Evolutionary conservation across 257 asterid species (phyloP).

Genomic region (Sherardia arvensis): DNA sequence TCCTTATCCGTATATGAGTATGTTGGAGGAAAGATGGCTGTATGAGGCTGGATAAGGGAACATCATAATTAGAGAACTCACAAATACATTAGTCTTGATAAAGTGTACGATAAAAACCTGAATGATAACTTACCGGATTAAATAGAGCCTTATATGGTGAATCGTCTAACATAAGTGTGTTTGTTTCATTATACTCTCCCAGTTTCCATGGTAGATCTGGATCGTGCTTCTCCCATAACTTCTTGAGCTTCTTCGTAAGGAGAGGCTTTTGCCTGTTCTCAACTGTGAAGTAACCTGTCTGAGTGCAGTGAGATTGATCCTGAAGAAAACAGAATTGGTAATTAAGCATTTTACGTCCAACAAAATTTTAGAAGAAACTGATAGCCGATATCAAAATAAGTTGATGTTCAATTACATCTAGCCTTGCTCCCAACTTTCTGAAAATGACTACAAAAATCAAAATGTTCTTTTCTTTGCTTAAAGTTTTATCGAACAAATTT

Average conservation of each 20-base stretch:
- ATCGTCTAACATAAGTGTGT: conserved; percentile 80
- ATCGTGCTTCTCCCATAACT: conserved; percentile 63
- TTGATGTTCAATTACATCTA: neutral
- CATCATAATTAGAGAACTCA: conserved; percentile 16
- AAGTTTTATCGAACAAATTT: too few species aligned
- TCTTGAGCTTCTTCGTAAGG: conserved; percentile 59
- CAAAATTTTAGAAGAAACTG: neutral
- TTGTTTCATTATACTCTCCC: conserved; percentile 65
- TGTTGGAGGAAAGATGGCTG: conserved; percentile 64
- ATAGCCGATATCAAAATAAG: neutral
- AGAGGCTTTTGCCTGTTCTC: conserved; percentile 66
- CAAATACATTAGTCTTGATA: conserved; percentile 1
- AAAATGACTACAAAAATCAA: too few species aligned
- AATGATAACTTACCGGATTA: conserved; percentile 60
- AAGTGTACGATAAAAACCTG: conserved; percentile 3
- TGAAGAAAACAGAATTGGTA: conserved; percentile 21
- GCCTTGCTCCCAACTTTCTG: neutral
- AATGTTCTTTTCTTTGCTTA: too few species aligned
- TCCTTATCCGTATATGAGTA: conserved; percentile 31
- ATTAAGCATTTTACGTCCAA: neutral
- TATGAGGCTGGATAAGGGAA: conserved; percentile 40
- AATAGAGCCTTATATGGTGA: conserved; percentile 69
- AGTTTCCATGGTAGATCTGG: conserved; percentile 72
- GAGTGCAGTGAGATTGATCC: conserved; percentile 83
- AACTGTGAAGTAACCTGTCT: conserved; percentile 38